Percentiles rank a stretch among this genome's conserved stretches.
These are phyloP conservation scores for Coelastrella sp. DNA, from an alignment of 139 green algal genomes.

Conservation along the genomic window DNA sequence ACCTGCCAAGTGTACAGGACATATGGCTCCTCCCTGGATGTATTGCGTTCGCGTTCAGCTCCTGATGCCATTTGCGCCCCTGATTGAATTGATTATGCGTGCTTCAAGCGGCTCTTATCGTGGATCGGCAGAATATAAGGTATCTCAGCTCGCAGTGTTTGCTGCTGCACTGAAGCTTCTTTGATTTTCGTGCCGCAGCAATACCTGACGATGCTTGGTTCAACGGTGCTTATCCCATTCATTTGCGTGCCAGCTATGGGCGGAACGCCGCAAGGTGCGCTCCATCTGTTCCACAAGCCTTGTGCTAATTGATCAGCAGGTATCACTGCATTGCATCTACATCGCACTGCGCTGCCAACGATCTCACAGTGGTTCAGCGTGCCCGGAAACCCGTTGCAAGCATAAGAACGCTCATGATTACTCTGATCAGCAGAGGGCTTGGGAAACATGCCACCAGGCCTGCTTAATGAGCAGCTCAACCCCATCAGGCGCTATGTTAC, in stretches of 20 bases:
- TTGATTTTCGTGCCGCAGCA: constrained; percentile 48
- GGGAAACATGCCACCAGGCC: too few relatives aligned
- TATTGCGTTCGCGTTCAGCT: background rate
- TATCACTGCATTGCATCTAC: background rate
- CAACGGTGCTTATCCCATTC: constrained; percentile 71
- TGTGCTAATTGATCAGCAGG: background rate
- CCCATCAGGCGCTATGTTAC: too few relatives aligned
- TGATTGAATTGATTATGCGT: background rate
- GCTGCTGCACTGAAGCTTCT: background rate
- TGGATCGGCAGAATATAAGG: too few relatives aligned
- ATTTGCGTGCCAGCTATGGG: constrained; percentile 60
- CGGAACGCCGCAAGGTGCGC: background rate
- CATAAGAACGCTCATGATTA: too few relatives aligned
- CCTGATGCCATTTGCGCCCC: background rate
- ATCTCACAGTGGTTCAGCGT: background rate
- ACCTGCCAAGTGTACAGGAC: background rate
- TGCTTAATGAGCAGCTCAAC: too few relatives aligned
- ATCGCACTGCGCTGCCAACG: background rate
- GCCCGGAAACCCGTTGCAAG: too few relatives aligned
- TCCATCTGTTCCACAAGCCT: background rate
- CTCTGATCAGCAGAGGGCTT: too few relatives aligned
- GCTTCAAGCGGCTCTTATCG: background rate
- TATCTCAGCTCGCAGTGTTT: background rate
- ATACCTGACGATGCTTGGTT: constrained; percentile 77
- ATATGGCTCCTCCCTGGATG: background rate